These are phyloP conservation scores for Bretschneidera sinensis DNA, from an alignment of 345 rosid species.

Conservation along the genomic window DNA sequence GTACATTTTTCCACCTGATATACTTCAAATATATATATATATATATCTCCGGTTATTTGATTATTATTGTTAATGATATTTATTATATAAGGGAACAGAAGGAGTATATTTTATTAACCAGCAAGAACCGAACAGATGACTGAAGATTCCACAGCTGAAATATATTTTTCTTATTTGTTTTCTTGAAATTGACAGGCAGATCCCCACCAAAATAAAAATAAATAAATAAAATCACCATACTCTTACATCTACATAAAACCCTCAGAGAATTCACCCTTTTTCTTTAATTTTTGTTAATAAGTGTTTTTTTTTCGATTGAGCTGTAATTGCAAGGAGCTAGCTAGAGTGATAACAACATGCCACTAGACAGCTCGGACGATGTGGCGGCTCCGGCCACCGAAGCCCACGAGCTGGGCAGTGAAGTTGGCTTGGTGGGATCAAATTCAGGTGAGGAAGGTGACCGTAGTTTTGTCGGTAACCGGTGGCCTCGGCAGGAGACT, in stretches of 20 bases:
- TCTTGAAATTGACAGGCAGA: constrained; percentile 37
- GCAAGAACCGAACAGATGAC: constrained; percentile 26
- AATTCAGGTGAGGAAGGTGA: constrained; percentile 49
- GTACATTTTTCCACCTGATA: no score
- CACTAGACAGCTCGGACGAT: constrained; percentile 26
- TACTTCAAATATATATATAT: no score
- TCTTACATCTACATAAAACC: constrained; percentile 21
- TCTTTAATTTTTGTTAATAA: no score
- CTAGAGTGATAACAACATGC: no score
- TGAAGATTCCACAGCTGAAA: constrained; percentile 44
- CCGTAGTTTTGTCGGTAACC: constrained; percentile 55
- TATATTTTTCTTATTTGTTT: no score
- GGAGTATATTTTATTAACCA: no score
- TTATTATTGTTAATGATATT: no score
- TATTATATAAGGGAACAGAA: no score
- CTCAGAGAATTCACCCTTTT: constrained; percentile 34
- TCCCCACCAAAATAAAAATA: constrained; percentile 32
- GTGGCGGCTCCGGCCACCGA: constrained; percentile 13
- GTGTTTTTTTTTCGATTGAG: constrained; percentile 2
- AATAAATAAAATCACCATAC: constrained; percentile 22
- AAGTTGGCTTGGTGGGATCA: constrained; percentile 15
- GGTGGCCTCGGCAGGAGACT: constrained; percentile 84
- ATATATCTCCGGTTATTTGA: no score
- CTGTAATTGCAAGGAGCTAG: constrained; percentile 25
- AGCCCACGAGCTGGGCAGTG: constrained; percentile 12